Conservation (phyloP, 1,139 yeast genomes). For the Blastobotrys raffinosifermentans region DNA sequence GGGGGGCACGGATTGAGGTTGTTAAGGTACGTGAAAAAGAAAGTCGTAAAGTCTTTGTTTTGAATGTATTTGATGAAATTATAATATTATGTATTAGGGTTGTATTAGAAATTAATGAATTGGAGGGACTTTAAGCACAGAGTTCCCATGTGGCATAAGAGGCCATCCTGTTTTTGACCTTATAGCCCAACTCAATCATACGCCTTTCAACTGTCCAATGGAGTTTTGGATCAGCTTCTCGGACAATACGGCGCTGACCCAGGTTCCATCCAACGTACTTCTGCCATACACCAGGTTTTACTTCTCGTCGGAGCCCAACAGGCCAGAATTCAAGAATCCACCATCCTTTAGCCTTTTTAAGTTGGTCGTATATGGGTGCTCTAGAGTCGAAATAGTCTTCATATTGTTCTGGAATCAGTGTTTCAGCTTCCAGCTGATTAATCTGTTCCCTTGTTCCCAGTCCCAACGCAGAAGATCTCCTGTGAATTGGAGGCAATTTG, state of each 20-base stretch:
- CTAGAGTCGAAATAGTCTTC: slow-evolving; percentile 8
- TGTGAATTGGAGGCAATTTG: slow-evolving; percentile 3
- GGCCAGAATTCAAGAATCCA: slow-evolving; percentile 8
- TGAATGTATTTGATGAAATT: too few relatives aligned
- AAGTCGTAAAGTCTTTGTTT: too few relatives aligned
- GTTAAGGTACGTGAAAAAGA: too few relatives aligned
- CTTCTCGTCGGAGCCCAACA: slow-evolving; percentile 2
- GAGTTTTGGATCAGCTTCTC: slow-evolving; percentile 5
- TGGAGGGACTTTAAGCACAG: too few relatives aligned
- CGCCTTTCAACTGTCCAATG: slow-evolving; percentile 9
- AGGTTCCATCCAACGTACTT: slow-evolving; percentile 5
- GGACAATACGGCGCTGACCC: slow-evolving; percentile 6
- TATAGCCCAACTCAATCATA: slow-evolving; percentile 5
- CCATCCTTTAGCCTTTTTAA: slow-evolving; percentile 3
- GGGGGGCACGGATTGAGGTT: too few relatives aligned
- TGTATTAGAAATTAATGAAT: too few relatives aligned
- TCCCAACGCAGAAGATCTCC: slow-evolving; percentile 4
- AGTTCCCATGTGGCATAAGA: slow-evolving; percentile 4
- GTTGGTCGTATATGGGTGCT: slow-evolving; percentile 6
- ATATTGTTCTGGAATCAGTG: slow-evolving; percentile 5
- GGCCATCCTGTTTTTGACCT: slow-evolving; percentile 2
- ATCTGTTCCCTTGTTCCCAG: slow-evolving; percentile 3
- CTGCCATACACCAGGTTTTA: slow-evolving; percentile 7
- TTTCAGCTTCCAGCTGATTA: background rate
- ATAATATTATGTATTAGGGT: too few relatives aligned